Percentiles rank a stretch among this genome's conserved stretches.
phyloP scores from a whole-genome alignment of 371 early-diverging fungal genomes.

The Mucor piriformis region DNA sequence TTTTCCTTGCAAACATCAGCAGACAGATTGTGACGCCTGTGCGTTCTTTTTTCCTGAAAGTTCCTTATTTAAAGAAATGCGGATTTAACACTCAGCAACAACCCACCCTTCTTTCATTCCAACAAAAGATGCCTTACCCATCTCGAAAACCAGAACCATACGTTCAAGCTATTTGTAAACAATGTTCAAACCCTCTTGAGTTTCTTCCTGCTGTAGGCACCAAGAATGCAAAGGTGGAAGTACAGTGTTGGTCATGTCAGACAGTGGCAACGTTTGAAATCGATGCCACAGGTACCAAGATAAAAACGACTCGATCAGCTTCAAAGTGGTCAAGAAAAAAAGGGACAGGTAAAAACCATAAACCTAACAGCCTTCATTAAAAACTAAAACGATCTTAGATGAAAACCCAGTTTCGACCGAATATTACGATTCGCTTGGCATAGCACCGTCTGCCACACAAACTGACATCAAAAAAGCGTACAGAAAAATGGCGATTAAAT shows the following conservation, averaged over 20 bases:
- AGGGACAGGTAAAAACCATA: constrained; percentile 27
- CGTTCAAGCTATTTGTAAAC: constrained; percentile 44
- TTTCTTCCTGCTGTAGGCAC: constrained; percentile 34
- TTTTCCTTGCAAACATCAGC: no score
- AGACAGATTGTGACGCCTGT: no score
- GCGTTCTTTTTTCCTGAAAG: no score
- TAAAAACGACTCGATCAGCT: constrained; percentile 25
- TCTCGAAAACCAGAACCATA: constrained; percentile 53
- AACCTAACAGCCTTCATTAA: not conserved
- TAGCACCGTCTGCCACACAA: constrained; percentile 54
- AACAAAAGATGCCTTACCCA: constrained; percentile 5
- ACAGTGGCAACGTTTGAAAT: constrained; percentile 52
- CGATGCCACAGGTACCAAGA: constrained; percentile 41
- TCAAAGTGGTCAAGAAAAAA: constrained; percentile 43
- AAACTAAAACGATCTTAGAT: constrained; percentile 43
- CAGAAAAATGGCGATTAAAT: constrained; percentile 80
- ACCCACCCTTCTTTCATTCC: no score
- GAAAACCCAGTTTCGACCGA: constrained; percentile 78
- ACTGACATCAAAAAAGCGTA: constrained; percentile 79
- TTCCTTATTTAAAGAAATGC: no score
- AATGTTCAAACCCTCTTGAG: constrained; percentile 39
- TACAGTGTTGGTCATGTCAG: constrained; percentile 60
- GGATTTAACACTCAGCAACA: no score
- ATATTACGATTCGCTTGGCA: constrained; percentile 67
- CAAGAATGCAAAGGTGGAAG: constrained; percentile 29